Evolutionary conservation across 78 protist species (phyloP), one percentile per base, ranked within the genome.

Genomic region (Polysphondylium violaceum): DNA sequence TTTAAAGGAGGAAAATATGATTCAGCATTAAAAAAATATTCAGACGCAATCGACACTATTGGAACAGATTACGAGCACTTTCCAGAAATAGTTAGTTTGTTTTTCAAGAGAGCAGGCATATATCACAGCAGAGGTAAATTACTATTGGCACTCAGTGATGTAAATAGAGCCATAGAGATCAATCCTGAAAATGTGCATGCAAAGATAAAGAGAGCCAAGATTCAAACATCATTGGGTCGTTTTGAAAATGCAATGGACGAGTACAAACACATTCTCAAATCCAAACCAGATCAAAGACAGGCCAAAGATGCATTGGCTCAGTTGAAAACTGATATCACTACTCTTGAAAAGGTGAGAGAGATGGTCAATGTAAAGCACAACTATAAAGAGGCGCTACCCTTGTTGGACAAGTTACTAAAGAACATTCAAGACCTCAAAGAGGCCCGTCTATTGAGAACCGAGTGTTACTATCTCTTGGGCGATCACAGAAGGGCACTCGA

Each of bases 81-180:
- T n/a, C 31, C 58, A 21, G 21, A 51, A 16, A 35, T 58, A 61
- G 76, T 44, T 17, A 31, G 21, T 41, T 25, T 71, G n/a, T 51
- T 83, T 56, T 83, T 83, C 44, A 83, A 83, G 31, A 58, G 91
- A 40, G 91, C 91, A 17, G 91, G 79, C 21, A 69, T 83, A 44
- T 83, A 83, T 40, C 78, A 83, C 21, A 8, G 59, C 17, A 29
- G 44, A 12, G 63, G 79, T 7, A 83, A 69, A 72, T 59, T 69
- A 33, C 55, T 71, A 29, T 58, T 83, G 40, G 91, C 91, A 55
- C 43, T 83, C 14, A 53, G 71, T 14, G 91, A 83, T 83, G 51
- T 83, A 16, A 83, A 83, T 44, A 68, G 79, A 59, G 91, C 91
- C 4, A 60, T 83, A 3, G 78, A 83, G 55, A 59, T 59, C 71